Evolutionary conservation across 257 asterid genomes (phyloP).

Genomic region (Henckelia pumila): DNA sequence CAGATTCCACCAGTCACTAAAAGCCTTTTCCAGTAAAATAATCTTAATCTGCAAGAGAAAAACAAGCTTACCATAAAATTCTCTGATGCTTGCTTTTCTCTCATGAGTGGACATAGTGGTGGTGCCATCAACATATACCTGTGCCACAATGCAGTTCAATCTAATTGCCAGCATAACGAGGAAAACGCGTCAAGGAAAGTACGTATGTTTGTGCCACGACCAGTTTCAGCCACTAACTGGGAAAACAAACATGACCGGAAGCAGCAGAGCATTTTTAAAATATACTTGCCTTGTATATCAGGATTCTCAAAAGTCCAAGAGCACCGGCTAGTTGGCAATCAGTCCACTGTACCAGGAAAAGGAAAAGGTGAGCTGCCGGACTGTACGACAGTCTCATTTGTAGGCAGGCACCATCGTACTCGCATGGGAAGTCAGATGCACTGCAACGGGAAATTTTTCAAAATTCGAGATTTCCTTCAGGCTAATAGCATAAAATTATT

Average conservation of each 20-base stretch:
- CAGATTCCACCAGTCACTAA: constrained; percentile 18
- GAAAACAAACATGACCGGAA: not conserved
- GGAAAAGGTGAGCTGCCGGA: constrained; percentile 89
- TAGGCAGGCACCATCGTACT: constrained; percentile 88
- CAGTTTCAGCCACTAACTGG: not conserved
- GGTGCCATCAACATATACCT: constrained; percentile 96
- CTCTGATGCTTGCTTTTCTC: constrained; percentile 90
- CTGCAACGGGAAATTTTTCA: constrained; percentile 36
- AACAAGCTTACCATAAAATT: constrained; percentile 70
- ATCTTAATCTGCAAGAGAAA: constrained; percentile 11
- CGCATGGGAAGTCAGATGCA: constrained; percentile 84
- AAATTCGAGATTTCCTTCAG: not conserved
- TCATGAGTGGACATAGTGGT: constrained; percentile 93
- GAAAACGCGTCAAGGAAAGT: constrained; percentile 13
- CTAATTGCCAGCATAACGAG: constrained; percentile 8
- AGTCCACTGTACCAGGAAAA: constrained; percentile 92
- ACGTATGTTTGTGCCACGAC: not conserved
- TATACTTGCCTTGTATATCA: constrained; percentile 71
- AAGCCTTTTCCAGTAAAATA: not conserved
- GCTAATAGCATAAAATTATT: not conserved
- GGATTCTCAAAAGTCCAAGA: constrained; percentile 83
- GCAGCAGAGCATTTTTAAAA: not conserved
- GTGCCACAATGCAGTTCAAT: constrained; percentile 11
- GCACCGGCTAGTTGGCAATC: constrained; percentile 95
- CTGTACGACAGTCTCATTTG: constrained; percentile 97